Evolutionary conservation across 805 yeast genomes (phyloP).

Genomic region (Zygosaccharomyces lentus): DNA sequence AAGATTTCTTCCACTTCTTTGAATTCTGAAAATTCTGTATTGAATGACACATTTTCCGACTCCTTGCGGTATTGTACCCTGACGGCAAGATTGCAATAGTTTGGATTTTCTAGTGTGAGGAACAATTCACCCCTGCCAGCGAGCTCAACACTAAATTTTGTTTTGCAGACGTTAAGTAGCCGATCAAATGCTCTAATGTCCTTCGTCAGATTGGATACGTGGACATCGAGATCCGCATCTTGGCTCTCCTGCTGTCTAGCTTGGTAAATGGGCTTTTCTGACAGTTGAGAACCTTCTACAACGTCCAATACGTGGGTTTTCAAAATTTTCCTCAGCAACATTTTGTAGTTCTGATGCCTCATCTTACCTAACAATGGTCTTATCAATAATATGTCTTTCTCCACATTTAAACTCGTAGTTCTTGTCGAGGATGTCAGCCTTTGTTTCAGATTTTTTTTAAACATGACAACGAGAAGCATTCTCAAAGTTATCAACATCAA

Average conservation of each 20-base stretch:
- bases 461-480: constrained; percentile 37
- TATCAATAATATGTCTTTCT: constrained; percentile 24
- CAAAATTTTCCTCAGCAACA: constrained; percentile 26
- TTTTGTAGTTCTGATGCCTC: constrained; percentile 31
- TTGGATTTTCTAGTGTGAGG: constrained; percentile 27
- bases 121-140: constrained; percentile 15
- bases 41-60: constrained; percentile 14
- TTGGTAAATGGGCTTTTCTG: constrained; percentile 2
- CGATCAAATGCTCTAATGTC: constrained; percentile 27
- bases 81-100: constrained; percentile 32
- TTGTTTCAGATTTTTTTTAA: constrained; percentile 36
- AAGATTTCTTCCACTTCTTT: constrained; percentile 35
- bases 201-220: constrained; percentile 22
- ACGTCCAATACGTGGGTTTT: constrained; percentile 25
- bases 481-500: constrained; percentile 33
- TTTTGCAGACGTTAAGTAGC: constrained; percentile 22
- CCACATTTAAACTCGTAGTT: constrained; percentile 9
- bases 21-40: constrained; percentile 32
- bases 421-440: constrained; percentile 20
- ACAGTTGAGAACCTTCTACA: constrained; percentile 16
- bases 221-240: constrained; percentile 14
- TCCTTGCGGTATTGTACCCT: constrained; percentile 18
- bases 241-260: neutral
- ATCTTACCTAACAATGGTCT: constrained; percentile 34
- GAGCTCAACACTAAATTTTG: constrained; percentile 19